Conservation (phyloP, 805 yeast genomes). For the Suhomyces sp. region DNA sequence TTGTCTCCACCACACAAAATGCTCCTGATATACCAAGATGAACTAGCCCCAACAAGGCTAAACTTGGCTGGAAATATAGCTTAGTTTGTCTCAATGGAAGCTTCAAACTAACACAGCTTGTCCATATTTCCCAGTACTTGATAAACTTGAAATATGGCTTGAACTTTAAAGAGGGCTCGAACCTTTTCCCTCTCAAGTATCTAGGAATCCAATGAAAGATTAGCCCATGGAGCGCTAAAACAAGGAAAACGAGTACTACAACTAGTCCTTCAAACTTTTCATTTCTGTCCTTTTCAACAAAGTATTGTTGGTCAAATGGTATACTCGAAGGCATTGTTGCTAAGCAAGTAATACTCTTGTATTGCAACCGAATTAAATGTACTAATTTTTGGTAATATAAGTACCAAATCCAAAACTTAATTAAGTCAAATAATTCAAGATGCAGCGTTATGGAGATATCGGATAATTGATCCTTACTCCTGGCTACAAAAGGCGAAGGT, state of each 20-base stretch:
- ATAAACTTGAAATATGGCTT: conserved; percentile 25
- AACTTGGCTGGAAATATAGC: conserved; percentile 42
- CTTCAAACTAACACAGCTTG: conserved; percentile 21
- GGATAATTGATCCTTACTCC: not conserved
- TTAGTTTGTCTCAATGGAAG: conserved; percentile 16
- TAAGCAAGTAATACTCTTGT: not conserved
- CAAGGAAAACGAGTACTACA: conserved; percentile 22
- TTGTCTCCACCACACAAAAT: conserved; percentile 30
- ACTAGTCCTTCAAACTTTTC: conserved; percentile 35
- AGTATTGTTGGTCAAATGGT: conserved; percentile 37
- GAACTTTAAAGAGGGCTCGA: conserved; percentile 11
- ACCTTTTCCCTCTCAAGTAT: conserved; percentile 24
- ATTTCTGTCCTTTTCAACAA: conserved; percentile 37
- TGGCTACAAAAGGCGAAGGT: not conserved
- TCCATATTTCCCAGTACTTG: conserved; percentile 27
- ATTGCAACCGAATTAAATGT: not conserved
- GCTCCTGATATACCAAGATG: conserved; percentile 28
- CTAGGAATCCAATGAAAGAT: conserved; percentile 44
- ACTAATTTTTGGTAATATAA: not conserved
- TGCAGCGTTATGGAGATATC: not conserved
- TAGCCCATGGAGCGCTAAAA: conserved; percentile 36
- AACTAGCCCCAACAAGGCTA: conserved; percentile 24
- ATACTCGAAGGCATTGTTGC: conserved; percentile 15
- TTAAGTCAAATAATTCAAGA: not conserved
- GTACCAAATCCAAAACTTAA: not conserved